These are phyloP conservation scores for Ophiostoma triangulosporum DNA, from an alignment of 2,329 filamentous ascomycete genomes.

Conservation along the genomic window DNA sequence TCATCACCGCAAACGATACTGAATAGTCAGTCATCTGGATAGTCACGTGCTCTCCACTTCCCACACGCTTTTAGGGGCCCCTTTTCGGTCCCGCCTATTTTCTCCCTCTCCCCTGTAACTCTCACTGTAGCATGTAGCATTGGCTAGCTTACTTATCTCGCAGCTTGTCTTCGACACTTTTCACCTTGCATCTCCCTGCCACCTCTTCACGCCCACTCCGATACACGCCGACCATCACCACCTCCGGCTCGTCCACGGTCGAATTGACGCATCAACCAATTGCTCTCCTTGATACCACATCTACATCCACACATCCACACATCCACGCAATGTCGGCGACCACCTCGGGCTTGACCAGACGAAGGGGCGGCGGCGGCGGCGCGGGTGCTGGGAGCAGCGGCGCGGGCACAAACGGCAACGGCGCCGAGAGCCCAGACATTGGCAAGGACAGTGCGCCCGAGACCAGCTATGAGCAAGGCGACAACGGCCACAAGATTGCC, in stretches of 20 bases:
- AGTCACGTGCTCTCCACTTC: no score
- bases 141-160: neutral
- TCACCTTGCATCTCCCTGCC: neutral
- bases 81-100: neutral
- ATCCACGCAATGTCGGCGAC: slow-evolving; percentile 10
- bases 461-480: slow-evolving; percentile 81
- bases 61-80: neutral
- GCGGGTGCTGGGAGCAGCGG: slow-evolving; percentile 26
- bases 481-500: slow-evolving; percentile 97
- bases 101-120: neutral
- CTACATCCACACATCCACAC: neutral
- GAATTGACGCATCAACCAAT: neutral
- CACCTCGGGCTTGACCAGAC: slow-evolving; percentile 40
- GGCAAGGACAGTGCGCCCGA: slow-evolving; percentile 43
- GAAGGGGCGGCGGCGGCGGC: slow-evolving; percentile 52
- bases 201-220: neutral
- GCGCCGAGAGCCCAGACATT: slow-evolving; percentile 45
- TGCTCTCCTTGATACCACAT: neutral
- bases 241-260: neutral
- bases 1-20: no score
- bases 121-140: neutral
- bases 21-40: no score
- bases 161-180: neutral
- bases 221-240: neutral
- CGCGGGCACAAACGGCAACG: slow-evolving; percentile 40